Evolutionary conservation across 208 protist genomes (phyloP), one percentile per base, ranked within the genome.

Genomic region (Trypanosoma grayi): DNA sequence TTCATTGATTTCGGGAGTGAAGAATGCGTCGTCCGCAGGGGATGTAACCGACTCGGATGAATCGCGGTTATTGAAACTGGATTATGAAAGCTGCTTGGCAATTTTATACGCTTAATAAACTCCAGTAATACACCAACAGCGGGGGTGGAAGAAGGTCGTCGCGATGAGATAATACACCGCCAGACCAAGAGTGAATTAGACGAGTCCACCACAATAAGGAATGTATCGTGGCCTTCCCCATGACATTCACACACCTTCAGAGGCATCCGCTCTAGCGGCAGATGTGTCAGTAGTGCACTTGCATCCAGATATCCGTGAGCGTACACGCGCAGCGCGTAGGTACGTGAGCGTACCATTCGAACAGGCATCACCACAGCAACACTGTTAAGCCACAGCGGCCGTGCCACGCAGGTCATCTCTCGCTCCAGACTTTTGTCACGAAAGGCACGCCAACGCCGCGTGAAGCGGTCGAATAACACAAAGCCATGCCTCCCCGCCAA

Each of bases 301-400:
- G 33, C 33, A 54, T 59, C 67, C 13, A 81, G 57, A 31, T 55
- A 66, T 5, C 46, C 59, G 33, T 66, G 59, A 8, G 66, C 60
- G 25, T 77, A 70, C 1, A 83, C 51, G n/a, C 61, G 50, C 24
- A 87, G 52, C 27, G 71, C 76, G 53, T 70, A 83, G 4, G 44
- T 53, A 22, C 62, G 69, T 14, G 53, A 48, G 20, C 57, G 53
- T 25, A 56, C 59, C 14, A 64, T 46, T 22, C 36, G 61, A 13
- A 63, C 47, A 22, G 83, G 78, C 4, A 91, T 36, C 6, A 66
- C 76, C 11, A 86, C 62, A 2, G 75, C 60, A 6, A 65, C 24
- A 43, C 81, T 62, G 28, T 60, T 52, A 43, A 94, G 64, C 79
- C 83, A 94, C 20, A 74, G 60, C 2, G 83, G 84, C 40, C 85